Evolutionary conservation across 1,284 basidiomycete genomes (phyloP).

Genomic region (Ustilago curta): DNA sequence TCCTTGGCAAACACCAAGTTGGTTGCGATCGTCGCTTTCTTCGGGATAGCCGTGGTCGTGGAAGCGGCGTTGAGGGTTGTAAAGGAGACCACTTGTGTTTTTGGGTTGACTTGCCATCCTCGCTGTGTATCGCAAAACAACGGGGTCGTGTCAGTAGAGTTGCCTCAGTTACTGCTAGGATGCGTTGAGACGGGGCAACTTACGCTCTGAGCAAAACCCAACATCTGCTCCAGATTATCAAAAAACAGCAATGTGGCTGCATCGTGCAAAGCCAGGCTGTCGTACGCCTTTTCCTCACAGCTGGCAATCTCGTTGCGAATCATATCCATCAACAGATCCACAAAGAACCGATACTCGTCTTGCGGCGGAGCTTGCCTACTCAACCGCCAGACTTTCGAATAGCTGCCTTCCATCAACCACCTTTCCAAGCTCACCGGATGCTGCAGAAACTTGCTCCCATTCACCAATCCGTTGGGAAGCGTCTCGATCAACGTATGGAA

Average conservation of each 20-base stretch:
- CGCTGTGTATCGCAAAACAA: constrained; percentile 52
- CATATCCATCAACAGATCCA: constrained; percentile 90
- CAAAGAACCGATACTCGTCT: constrained; percentile 89
- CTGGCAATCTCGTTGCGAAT: constrained; percentile 93
- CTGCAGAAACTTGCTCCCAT: constrained; percentile 58
- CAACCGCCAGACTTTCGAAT: constrained; percentile 97
- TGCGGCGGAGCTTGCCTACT: constrained; percentile 76
- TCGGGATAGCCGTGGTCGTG: constrained; percentile 53
- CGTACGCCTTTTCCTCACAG: constrained; percentile 90
- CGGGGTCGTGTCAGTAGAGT: not conserved
- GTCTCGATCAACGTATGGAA: constrained; percentile 99
- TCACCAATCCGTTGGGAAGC: constrained; percentile 71
- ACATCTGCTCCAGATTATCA: constrained; percentile 79
- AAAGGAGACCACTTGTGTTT: constrained; percentile 68
- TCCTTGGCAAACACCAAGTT: constrained; percentile 68
- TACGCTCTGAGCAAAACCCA: constrained; percentile 79
- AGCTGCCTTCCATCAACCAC: constrained; percentile 99
- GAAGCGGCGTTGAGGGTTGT: constrained; percentile 30
- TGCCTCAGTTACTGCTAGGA: not conserved
- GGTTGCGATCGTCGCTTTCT: constrained; percentile 63
- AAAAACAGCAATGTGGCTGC: constrained; percentile 90
- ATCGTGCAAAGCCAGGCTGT: constrained; percentile 85
- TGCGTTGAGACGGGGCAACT: constrained; percentile 19
- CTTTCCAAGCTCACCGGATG: constrained; percentile 75
- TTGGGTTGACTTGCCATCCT: constrained; percentile 70